Percentiles rank a stretch among this genome's conserved stretches.
Conservation (phyloP, 176 grass and related monocot species). For the Paspalum notatum region DNA sequence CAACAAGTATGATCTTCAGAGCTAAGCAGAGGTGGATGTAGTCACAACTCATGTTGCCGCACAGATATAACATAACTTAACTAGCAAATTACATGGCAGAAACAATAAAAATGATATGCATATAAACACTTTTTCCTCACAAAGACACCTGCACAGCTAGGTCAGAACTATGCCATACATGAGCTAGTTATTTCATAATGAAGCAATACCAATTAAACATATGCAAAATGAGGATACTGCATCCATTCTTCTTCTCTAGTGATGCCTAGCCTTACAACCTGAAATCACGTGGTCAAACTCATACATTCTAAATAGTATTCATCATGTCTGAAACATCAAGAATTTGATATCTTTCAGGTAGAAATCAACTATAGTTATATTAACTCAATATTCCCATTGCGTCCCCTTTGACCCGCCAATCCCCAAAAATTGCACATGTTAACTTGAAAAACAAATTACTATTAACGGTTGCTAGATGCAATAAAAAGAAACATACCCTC, state of each 20-base stretch:
- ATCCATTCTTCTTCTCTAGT: not conserved
- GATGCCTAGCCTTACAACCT: not conserved
- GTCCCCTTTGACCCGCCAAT: no score
- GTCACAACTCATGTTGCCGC: constrained; percentile 3
- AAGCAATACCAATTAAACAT: not conserved
- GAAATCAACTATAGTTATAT: not conserved
- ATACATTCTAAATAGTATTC: not conserved
- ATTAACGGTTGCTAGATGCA: not conserved
- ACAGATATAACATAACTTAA: constrained; percentile 5
- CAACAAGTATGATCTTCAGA: constrained; percentile 5
- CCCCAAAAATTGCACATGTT: not conserved
- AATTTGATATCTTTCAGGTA: not conserved
- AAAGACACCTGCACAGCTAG: not conserved
- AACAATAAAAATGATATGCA: not conserved
- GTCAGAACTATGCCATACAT: not conserved
- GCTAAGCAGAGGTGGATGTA: not conserved
- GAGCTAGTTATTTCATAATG: constrained; percentile 26
- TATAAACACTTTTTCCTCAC: not conserved
- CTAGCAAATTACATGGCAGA: not conserved
- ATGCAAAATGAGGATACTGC: not conserved
- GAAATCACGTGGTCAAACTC: not conserved
- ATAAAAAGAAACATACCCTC: constrained; percentile 63
- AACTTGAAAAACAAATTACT: constrained; percentile 21
- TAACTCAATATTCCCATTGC: not conserved
- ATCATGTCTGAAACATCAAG: not conserved